phyloP scores from a whole-genome alignment of 1,284 basidiomycete species.

The Taiwanofungus camphoratus region DNA sequence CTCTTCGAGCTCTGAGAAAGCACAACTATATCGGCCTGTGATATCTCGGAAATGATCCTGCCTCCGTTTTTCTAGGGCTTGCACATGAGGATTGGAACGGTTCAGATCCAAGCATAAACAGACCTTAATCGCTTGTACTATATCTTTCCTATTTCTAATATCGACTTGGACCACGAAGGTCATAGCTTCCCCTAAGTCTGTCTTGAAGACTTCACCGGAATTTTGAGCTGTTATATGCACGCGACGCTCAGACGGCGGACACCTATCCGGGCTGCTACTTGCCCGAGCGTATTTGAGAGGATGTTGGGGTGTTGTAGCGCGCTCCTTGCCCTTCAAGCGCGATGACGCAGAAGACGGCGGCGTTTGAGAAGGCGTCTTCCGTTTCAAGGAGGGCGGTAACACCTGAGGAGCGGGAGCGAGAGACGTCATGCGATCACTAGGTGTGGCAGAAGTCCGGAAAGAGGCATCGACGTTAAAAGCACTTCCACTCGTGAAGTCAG shows the following conservation, averaged over 20 bases:
- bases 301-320: slow-evolving; percentile 6
- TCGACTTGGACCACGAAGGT: slow-evolving; percentile 25
- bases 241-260: slow-evolving; percentile 3
- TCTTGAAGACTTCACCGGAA: slow-evolving; percentile 13
- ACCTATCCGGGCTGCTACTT: not conserved
- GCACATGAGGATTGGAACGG: not conserved
- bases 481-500: slow-evolving; percentile 2
- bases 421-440: not conserved
- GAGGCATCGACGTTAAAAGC: not conserved
- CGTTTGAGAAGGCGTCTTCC: not conserved
- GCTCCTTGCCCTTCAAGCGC: slow-evolving; percentile 10
- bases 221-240: not conserved
- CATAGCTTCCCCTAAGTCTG: slow-evolving; percentile 13
- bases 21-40: slow-evolving; percentile 52
- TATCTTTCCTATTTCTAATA: slow-evolving; percentile 18
- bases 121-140: slow-evolving; percentile 22
- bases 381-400: slow-evolving; percentile 2
- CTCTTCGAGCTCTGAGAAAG: slow-evolving; percentile 44
- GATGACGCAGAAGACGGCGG: not conserved
- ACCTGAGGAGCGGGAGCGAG: not conserved
- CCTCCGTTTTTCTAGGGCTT: slow-evolving; percentile 55
- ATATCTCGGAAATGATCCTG: slow-evolving; percentile 42
- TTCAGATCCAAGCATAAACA: not conserved
- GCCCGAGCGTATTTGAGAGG: not conserved
- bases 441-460: not conserved